Evolutionary conservation across 192 early-diverging fungal species (phyloP), one percentile per base, ranked within the genome.

Genomic region (Allomyces javanicus): DNA sequence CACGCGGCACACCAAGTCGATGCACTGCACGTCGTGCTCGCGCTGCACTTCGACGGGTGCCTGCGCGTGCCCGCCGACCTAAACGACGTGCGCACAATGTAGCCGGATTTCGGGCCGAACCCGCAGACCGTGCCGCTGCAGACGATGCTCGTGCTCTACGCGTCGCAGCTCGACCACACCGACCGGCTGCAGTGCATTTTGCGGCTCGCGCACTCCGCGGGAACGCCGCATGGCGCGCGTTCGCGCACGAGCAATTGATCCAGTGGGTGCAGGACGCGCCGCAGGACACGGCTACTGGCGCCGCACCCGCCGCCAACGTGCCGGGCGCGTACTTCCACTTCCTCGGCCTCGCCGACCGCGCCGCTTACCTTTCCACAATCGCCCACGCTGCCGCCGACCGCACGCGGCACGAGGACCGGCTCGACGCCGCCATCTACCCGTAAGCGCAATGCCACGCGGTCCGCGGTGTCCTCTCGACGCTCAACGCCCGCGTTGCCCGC

Each of bases 21-120:
- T 66, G 91, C 91, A 12, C 83, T 97, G 11, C 94, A 97, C 70
- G 87, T 96, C 76, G 91, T 87, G 19, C 82, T 95, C 55, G 79
- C 86, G 1, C 73, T 94, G 72, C 86, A 82, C 2, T 84, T 87
- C 73, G 83, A 85, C 67, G 89, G 94, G 12, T 71, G 90, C 62
- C 75, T 99, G 17, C 77, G 82, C 21, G 79, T 91, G 26, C 85
- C 91, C 4, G 67, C 81, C 4, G 74, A 70, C 50, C 75, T 82
- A 9, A 72, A 77, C 26, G 71, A 58, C 17, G 50, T 58, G 50
- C 17, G 12, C 3, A 14, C 17, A 3, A 58, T 58, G 50, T 3
- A 14, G 17, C 17, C 21, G 17, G 50, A 58, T n/a, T n/a, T n/a
- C 17, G 50, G 17, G 17, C 12, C 12, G 50, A n/a, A 21, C 17